Percentiles rank a stretch among this genome's conserved stretches.
Evolutionary conservation across 2,329 filamentous ascomycete species (phyloP).

Genomic region (Phyllosticta citrichinensis): DNA sequence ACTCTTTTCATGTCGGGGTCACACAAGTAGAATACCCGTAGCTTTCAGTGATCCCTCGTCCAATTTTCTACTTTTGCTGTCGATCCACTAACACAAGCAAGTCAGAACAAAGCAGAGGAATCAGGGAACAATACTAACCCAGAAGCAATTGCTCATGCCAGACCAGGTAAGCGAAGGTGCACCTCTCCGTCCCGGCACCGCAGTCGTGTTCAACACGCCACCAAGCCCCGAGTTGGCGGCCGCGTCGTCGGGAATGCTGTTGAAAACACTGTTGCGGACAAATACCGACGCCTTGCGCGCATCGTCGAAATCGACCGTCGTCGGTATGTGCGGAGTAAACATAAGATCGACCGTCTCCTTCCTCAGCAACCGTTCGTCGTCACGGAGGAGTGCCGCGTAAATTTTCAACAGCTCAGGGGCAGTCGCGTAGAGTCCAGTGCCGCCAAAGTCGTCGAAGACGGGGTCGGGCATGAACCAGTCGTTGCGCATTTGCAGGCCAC

Average conservation of each 20-base stretch:
- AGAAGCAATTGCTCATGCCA: not conserved
- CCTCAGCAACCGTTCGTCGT: not conserved
- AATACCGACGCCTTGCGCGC: not conserved
- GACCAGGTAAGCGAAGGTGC: not conserved
- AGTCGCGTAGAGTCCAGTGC: conserved; percentile 1
- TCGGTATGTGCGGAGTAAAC: not conserved
- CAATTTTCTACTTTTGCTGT: not conserved
- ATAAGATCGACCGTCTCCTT: not conserved
- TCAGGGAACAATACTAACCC: not conserved
- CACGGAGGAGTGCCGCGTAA: not conserved
- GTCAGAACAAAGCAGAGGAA: not conserved
- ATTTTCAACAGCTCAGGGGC: not conserved
- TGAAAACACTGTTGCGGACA: not conserved
- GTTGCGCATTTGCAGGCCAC: not conserved
- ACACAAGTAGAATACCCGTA: too few species aligned
- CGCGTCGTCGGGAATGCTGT: not conserved
- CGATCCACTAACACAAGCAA: not conserved
- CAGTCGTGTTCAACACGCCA: not conserved
- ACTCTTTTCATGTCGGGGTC: too few species aligned
- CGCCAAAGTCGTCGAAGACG: conserved; percentile 3
- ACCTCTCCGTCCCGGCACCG: not conserved
- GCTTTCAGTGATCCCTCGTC: too few species aligned
- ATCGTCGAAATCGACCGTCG: not conserved
- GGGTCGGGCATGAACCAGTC: not conserved
- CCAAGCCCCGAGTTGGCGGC: not conserved